Evolutionary conservation across 176 grass and related monocot species (phyloP).

Genomic region (Aegilops umbellulata): DNA sequence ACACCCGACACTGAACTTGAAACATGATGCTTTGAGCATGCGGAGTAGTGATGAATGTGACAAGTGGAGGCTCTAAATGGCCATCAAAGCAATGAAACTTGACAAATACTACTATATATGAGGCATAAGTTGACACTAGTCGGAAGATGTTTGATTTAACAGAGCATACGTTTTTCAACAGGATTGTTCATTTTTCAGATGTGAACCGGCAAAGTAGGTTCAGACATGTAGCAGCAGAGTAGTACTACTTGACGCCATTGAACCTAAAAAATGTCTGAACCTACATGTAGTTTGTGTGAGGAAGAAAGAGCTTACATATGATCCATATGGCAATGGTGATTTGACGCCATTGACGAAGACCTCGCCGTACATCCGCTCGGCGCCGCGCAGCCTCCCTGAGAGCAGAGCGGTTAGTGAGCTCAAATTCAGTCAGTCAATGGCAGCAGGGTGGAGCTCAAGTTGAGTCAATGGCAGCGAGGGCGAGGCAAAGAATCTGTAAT

Average conservation of each 20-base stretch:
- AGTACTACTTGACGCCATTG: too few species aligned
- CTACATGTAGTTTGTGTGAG: not conserved
- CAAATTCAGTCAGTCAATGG: not conserved
- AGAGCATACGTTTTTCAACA: too few species aligned
- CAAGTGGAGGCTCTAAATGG: not conserved
- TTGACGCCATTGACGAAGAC: conserved; percentile 84
- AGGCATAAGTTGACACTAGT: not conserved
- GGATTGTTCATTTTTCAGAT: too few species aligned
- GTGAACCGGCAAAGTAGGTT: too few species aligned
- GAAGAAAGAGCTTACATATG: conserved; percentile 58
- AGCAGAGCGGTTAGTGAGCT: not conserved
- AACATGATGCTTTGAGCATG: not conserved
- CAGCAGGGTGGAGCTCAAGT: not conserved
- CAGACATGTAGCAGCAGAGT: too few species aligned
- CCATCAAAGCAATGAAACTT: not conserved
- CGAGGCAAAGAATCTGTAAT: not conserved
- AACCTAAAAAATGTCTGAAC: too few species aligned
- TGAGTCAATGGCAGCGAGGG: not conserved
- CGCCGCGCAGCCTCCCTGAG: conserved; percentile 52
- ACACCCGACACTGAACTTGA: not conserved
- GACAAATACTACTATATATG: too few species aligned
- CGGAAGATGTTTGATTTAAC: not conserved
- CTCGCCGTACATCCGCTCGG: conserved; percentile 74
- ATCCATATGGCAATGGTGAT: conserved; percentile 71
- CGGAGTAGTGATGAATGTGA: not conserved